Evolutionary conservation across 176 grass and related monocot species (phyloP), one percentile per base, ranked within the genome.

Genomic region (Miscanthus lutarioriparius): DNA sequence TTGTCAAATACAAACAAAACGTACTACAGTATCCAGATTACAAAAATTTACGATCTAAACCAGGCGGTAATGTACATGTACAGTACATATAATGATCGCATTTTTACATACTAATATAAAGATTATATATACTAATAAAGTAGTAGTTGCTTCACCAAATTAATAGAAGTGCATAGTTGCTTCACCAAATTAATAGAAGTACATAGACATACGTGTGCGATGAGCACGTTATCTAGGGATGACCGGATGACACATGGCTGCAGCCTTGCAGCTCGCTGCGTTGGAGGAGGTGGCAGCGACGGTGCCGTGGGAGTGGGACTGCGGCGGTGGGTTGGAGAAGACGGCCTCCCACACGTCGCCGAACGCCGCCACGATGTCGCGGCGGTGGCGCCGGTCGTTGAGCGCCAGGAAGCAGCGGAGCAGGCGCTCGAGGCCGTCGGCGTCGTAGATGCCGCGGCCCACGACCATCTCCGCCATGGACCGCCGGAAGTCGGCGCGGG

Each of bases 401-500:
- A 98, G 83, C 9, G 87, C 92, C 16, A 98, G 80, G 81, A 95
- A 98, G 86, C 96, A 95, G 13, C 90, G 85, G 32, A 95, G 90
- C 23, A 98, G 91, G 74, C 84, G 84, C 80, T 95, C 87, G n/a
- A 98, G 87, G 7, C 91, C 93, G 26, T 82, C 79, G 11, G 89
- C 73, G 74, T 98, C 96, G 63, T 93, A 95, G 74, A 98, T 95
- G 63, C 87, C 77, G 75, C 89, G 92, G 41, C 87, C 89, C 28
- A 88, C 93, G 59, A 98, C 89, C 96, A 98, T 98, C 72, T 98
- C 93, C 30, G 78, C 89, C 91, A 98, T 98, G 53, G 96, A 98
- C 36, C 58, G 89, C 47, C 89, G 88, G 87, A 98, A 98, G 90
- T 98, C 93, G 1, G 53, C 87, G 8, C 89, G 85, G 0, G 96